Evolutionary conservation across 257 asterid genomes (phyloP).

Genomic region (Lycium ferocissimum): DNA sequence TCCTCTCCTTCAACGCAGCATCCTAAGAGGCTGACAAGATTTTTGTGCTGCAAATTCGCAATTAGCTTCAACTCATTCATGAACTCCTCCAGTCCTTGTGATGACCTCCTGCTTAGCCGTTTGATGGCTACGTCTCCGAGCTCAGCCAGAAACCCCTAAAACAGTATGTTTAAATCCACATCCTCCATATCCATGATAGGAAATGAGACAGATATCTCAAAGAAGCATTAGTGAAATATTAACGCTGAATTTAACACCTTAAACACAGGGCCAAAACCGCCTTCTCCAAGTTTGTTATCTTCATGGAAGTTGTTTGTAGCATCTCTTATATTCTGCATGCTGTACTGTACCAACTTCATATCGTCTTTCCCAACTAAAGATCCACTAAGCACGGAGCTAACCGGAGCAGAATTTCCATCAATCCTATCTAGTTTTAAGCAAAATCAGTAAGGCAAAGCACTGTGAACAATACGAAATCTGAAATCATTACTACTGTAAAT

Average conservation of each 20-base stretch:
- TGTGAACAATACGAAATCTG: neutral
- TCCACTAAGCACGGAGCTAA: neutral
- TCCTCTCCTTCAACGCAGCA: slow-evolving; percentile 27
- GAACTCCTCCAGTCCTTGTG: slow-evolving; percentile 43
- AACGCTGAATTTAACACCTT: slow-evolving; percentile 25
- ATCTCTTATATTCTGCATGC: slow-evolving; percentile 14
- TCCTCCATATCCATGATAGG: neutral
- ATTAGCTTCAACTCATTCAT: slow-evolving; percentile 35
- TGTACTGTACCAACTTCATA: slow-evolving; percentile 26
- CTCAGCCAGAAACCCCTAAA: neutral
- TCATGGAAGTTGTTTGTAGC: slow-evolving; percentile 32
- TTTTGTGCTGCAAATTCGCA: slow-evolving; percentile 18
- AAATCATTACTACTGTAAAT: neutral
- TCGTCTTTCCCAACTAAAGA: neutral
- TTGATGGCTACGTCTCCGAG: slow-evolving; percentile 27
- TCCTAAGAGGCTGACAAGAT: slow-evolving; percentile 30
- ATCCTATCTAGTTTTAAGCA: neutral
- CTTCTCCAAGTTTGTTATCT: slow-evolving; percentile 31
- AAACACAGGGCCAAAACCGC: slow-evolving; percentile 35
- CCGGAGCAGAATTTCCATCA: neutral
- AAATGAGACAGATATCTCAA: neutral
- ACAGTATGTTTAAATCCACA: neutral
- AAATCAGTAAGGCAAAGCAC: neutral
- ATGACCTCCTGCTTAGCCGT: slow-evolving; percentile 8
- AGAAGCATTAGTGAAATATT: neutral